These are phyloP conservation scores for Otatea glauca DNA, from an alignment of 176 grass and related monocot genomes.

Conservation along the genomic window DNA sequence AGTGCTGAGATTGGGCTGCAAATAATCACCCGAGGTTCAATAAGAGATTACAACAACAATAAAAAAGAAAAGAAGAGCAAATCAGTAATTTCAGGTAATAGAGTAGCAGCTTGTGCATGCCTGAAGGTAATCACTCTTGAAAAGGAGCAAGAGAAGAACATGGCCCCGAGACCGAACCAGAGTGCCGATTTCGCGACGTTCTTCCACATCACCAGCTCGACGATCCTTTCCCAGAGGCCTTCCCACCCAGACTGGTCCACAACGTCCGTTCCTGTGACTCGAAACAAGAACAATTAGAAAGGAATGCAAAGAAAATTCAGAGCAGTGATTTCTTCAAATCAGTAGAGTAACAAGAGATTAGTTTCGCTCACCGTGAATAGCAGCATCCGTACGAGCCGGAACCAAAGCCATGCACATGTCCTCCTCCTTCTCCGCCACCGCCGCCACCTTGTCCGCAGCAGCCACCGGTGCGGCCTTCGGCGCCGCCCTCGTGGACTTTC, in stretches of 20 bases:
- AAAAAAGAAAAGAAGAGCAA: background rate
- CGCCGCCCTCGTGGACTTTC: constrained; percentile 42
- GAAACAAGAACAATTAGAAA: background rate
- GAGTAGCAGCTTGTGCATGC: constrained; percentile 31
- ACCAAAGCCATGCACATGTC: constrained; percentile 50
- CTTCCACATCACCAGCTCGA: constrained; percentile 86
- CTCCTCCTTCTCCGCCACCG: constrained; percentile 34
- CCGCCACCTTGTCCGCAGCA: constrained; percentile 35
- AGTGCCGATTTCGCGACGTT: constrained; percentile 79
- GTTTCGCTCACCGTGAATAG: constrained; percentile 39
- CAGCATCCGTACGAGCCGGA: constrained; percentile 28
- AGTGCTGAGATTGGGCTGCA: constrained; percentile 74
- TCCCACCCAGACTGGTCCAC: constrained; percentile 37
- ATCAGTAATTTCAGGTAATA: background rate
- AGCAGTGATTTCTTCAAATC: background rate
- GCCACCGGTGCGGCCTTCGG: constrained; percentile 20
- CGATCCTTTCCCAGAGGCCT: constrained; percentile 54
- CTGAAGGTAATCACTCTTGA: constrained; percentile 78
- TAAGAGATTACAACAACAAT: constrained; percentile 17
- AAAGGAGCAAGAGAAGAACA: constrained; percentile 83
- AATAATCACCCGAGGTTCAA: constrained; percentile 19
- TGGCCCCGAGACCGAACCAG: constrained; percentile 83
- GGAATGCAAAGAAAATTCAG: background rate
- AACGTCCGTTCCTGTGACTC: background rate
- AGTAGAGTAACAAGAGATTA: background rate